These are phyloP conservation scores for Clarireedia monteithiana DNA, from an alignment of 2,329 filamentous ascomycete species.

Conservation along the genomic window DNA sequence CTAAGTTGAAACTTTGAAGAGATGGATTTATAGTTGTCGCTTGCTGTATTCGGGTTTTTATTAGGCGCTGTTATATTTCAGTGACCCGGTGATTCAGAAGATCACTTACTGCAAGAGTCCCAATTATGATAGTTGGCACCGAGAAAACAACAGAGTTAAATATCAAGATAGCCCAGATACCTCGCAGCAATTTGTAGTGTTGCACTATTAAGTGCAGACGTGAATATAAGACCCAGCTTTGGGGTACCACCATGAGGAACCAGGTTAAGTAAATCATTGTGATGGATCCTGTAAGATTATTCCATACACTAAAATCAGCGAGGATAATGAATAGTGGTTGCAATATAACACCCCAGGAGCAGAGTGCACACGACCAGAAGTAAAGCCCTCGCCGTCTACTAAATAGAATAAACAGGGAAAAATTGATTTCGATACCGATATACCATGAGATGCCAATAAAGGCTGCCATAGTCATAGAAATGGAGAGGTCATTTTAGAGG, in stretches of 20 bases:
- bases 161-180: slow-evolving; percentile 44
- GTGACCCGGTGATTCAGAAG: not conserved
- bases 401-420: slow-evolving; percentile 42
- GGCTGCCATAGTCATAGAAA: slow-evolving; percentile 32
- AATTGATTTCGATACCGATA: slow-evolving; percentile 40
- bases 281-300: not conserved
- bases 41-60: slow-evolving; percentile 32
- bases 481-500: not conserved
- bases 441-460: slow-evolving; percentile 41
- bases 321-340: not conserved
- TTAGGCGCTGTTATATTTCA: not conserved
- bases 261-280: not conserved
- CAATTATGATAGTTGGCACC: slow-evolving; percentile 40
- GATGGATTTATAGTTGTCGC: slow-evolving; percentile 1
- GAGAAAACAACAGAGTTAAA: slow-evolving; percentile 41
- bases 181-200: slow-evolving; percentile 36
- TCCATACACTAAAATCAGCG: not conserved
- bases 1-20: slow-evolving; percentile 32
- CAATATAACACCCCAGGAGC: slow-evolving; percentile 19
- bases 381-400: slow-evolving; percentile 38
- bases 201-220: slow-evolving; percentile 46
- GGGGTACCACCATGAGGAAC: not conserved
- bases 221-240: slow-evolving; percentile 42
- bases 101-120: not conserved
- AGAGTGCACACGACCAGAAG: slow-evolving; percentile 44